phyloP scores from a whole-genome alignment of 2,329 filamentous ascomycete genomes.

The Pestalotiopsis sp. region DNA sequence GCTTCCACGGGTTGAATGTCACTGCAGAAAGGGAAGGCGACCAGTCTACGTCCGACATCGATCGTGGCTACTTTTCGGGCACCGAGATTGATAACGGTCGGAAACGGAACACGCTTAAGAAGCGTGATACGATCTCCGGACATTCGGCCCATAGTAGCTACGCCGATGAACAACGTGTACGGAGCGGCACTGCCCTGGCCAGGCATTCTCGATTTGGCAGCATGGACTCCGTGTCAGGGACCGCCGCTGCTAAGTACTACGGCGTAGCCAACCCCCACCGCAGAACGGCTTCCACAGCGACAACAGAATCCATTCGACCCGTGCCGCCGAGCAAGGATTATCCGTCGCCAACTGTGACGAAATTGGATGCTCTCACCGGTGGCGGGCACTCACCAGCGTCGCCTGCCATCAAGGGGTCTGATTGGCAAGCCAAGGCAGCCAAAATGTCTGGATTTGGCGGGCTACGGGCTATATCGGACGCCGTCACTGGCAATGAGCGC shows the following conservation, averaged over 20 bases:
- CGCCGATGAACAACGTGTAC: conserved; percentile 70
- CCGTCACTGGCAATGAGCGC: conserved; percentile 56
- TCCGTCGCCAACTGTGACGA: conserved; percentile 61
- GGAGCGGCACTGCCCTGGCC: conserved; percentile 66
- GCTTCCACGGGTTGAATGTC: conserved; percentile 42
- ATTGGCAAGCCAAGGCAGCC: conserved; percentile 61
- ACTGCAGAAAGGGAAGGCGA: conserved; percentile 39
- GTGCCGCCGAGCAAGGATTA: conserved; percentile 55
- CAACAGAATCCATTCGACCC: conserved; percentile 56
- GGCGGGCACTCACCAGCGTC: conserved; percentile 45
- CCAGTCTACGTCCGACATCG: conserved; percentile 64
- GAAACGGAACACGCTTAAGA: conserved; percentile 78
- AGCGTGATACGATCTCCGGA: conserved; percentile 64
- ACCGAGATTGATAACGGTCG: conserved; percentile 72
- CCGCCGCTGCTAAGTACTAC: conserved; percentile 73
- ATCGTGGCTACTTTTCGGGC: conserved; percentile 92
- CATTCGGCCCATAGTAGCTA: conserved; percentile 78
- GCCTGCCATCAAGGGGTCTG: conserved; percentile 44
- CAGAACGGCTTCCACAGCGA: conserved; percentile 63
- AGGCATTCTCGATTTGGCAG: conserved; percentile 81
- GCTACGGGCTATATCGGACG: conserved; percentile 85
- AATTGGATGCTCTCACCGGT: conserved; percentile 49
- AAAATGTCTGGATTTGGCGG: conserved; percentile 60
- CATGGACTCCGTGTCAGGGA: conserved; percentile 71
- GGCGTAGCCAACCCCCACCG: conserved; percentile 55